These are phyloP conservation scores for Oryza coarctata DNA, from an alignment of 176 grass and related monocot genomes.

Conservation along the genomic window DNA sequence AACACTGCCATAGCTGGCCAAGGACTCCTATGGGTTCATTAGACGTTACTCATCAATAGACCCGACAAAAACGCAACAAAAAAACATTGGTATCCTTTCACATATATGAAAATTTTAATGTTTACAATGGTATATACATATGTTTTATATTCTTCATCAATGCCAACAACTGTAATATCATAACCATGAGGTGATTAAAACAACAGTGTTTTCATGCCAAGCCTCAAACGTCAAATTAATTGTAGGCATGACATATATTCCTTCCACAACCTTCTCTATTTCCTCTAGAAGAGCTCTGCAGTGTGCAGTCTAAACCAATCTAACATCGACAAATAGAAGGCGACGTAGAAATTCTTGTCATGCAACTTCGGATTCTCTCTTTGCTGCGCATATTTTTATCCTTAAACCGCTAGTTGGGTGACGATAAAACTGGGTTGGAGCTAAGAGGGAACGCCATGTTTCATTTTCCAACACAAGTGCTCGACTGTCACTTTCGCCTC, in stretches of 20 bases:
- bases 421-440: constrained; percentile 17
- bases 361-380: background rate
- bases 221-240: background rate
- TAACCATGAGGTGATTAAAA: no score
- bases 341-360: background rate
- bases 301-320: background rate
- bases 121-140: no score
- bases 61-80: no score
- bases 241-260: background rate
- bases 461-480: constrained; percentile 26
- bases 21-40: no score
- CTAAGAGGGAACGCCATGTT: background rate
- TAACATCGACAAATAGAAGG: constrained; percentile 15
- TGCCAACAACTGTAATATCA: no score
- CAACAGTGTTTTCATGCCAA: background rate
- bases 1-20: no score
- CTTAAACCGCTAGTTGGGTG: background rate
- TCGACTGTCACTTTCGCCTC: constrained; percentile 35
- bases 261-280: background rate
- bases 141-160: no score
- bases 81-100: no score
- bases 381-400: constrained; percentile 16
- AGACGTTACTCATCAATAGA: no score
- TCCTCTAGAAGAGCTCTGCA: background rate
- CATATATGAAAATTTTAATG: no score